phyloP scores from a whole-genome alignment of 164 flowering plant species.

The Vitis cinerea region DNA sequence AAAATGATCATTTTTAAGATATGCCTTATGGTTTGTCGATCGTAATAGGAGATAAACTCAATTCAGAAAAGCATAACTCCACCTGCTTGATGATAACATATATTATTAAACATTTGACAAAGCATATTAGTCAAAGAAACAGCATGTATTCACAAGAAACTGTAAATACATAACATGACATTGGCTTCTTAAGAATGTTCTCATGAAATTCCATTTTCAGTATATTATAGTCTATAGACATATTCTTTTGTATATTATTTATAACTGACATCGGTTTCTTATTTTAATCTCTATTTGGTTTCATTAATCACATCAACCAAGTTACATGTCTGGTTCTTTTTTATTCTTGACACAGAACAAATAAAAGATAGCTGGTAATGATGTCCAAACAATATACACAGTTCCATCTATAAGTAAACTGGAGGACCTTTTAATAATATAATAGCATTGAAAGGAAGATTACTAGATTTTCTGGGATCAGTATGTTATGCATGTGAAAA shows the following conservation, averaged over 20 bases:
- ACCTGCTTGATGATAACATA: too few relatives aligned
- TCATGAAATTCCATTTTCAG: too few relatives aligned
- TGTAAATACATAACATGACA: not conserved
- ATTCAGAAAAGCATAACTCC: too few relatives aligned
- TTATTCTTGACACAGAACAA: not conserved
- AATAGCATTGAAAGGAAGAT: not conserved
- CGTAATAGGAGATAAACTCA: not conserved
- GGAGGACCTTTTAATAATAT: not conserved
- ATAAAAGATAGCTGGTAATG: not conserved
- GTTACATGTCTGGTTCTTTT: not conserved
- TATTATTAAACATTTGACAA: too few relatives aligned
- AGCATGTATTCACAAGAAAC: not conserved
- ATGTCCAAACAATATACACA: not conserved
- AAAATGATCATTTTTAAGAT: too few relatives aligned
- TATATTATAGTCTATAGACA: too few relatives aligned
- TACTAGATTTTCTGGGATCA: not conserved
- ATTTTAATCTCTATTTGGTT: too few relatives aligned
- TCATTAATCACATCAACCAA: not conserved
- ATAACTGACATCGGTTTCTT: too few relatives aligned
- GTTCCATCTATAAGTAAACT: not conserved
- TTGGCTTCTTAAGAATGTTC: too few relatives aligned
- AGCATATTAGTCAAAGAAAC: not conserved
- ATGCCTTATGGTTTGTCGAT: not conserved
- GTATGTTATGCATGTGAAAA: not conserved
- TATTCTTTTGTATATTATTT: too few relatives aligned